Conservation (phyloP, 371 early-diverging fungal genomes). For the Syncephalastrum monosporum region DNA sequence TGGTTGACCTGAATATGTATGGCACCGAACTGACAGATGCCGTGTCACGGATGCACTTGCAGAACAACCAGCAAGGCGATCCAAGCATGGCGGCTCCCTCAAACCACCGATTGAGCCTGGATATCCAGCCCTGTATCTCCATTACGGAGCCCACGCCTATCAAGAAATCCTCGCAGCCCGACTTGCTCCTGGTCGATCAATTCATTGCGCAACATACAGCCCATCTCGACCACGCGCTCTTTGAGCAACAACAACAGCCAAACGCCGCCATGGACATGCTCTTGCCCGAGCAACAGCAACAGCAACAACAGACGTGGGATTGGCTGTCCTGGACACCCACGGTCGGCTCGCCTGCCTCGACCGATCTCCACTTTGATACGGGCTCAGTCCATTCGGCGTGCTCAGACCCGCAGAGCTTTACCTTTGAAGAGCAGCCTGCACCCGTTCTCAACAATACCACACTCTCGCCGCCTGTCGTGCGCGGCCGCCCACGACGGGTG, state of each 20-base stretch:
- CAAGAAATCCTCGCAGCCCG: conserved; percentile 8
- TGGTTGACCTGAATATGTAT: too few relatives aligned
- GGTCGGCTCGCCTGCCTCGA: conserved; percentile 8
- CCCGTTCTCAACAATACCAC: background rate
- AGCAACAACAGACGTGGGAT: conserved; percentile 2
- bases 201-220: conserved; percentile 17
- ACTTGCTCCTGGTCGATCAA: conserved; percentile 15
- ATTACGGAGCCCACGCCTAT: conserved; percentile 27
- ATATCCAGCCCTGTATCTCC: conserved; percentile 27
- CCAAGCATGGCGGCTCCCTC: too few relatives aligned
- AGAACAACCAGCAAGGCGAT: too few relatives aligned
- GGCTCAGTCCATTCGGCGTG: conserved; percentile 13
- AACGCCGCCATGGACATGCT: background rate
- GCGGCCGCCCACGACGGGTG: conserved; percentile 20
- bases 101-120: conserved; percentile 16
- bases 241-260: conserved; percentile 1
- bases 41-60: too few relatives aligned
- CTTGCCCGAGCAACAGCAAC: background rate
- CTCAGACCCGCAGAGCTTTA: too few relatives aligned
- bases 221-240: conserved; percentile 2
- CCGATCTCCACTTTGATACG: conserved; percentile 13
- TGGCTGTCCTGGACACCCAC: conserved; percentile 18
- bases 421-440: background rate
- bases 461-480: background rate
- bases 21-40: too few relatives aligned